Evolutionary conservation across 2,329 filamentous ascomycete species (phyloP), one percentile per base, ranked within the genome.

Genomic region (Raffaelea arxii): DNA sequence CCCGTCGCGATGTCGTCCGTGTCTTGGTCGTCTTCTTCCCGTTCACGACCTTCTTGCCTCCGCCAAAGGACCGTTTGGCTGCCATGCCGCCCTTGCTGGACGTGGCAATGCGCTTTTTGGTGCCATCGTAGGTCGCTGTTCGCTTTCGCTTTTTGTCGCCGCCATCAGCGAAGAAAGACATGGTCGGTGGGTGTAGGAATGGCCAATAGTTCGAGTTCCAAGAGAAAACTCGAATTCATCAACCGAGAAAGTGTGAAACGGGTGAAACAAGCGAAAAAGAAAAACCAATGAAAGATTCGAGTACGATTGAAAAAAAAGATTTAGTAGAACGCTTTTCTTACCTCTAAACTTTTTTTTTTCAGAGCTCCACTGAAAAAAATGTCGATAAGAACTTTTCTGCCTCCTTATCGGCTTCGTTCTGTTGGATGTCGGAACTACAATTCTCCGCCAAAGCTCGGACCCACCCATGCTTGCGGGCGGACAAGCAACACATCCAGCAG

Each of bases 91-190:
- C 35, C 19, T 7, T 16, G 36, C 4, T 19, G 35, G 72, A 61
- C 44, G 69, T 67, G 53, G 73, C 73, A 50, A 73, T 57, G 61
- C 77, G 71, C 59, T 82, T 84, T 63, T 80, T 80, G 2, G 78
- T 74, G 6, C 64, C 65, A 43, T 79, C 73, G 16, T 69, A 60
- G 23, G 74, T 72, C 47, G 69, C 64, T 6, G 70, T 59, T 51
- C 90, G 77, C 74, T 97, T 97, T 58, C 92, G 77, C 75, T 97
- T 97, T 70, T 86, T 87, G 60, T 91, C 84, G 36, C 85, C 84
- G 6, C 92, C 89, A 35, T 84, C 72, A 44, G 90, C 95, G 68
- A 98, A 98, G 68, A 97, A 98, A 35, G 91, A 94, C 90, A 94
- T 94, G 55, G 54, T 70, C 56, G 47, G 50, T 22, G n/a, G 21